Evolutionary conservation across 2,329 filamentous ascomycete species (phyloP).

Genomic region (Sporothrix mexicana): DNA sequence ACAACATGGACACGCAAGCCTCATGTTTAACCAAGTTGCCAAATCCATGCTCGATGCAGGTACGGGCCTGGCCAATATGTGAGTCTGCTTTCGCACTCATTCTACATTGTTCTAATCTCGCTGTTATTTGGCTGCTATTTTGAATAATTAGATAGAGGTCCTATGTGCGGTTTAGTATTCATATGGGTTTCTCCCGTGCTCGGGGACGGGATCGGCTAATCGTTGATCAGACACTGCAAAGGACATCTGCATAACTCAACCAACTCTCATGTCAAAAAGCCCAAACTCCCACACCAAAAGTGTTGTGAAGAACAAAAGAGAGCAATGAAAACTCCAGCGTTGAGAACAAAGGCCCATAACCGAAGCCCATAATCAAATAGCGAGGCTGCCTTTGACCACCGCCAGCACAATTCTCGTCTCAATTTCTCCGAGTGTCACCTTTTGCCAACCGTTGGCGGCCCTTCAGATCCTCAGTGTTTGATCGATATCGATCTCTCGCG

Average conservation of each 20-base stretch:
- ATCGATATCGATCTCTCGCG: conserved; percentile 24
- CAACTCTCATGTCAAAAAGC: not conserved
- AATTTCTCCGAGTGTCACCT: not conserved
- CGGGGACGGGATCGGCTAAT: conserved; percentile 27
- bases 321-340: not conserved
- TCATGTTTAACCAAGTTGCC: not conserved
- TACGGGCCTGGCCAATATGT: not conserved
- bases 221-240: conserved; percentile 28
- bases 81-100: not conserved
- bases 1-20: not conserved
- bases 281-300: not conserved
- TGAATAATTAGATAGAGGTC: conserved; percentile 1
- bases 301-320: not conserved
- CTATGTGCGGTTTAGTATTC: conserved; percentile 16
- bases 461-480: conserved; percentile 3
- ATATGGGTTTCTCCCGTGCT: conserved; percentile 17
- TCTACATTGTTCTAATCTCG: not conserved
- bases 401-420: not conserved
- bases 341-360: not conserved
- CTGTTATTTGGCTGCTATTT: not conserved
- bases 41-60: not conserved
- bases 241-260: not conserved
- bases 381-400: not conserved
- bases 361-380: no score
- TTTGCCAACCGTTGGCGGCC: not conserved